These are phyloP conservation scores for Mangifera indica DNA, from an alignment of 345 rosid species.

Conservation along the genomic window DNA sequence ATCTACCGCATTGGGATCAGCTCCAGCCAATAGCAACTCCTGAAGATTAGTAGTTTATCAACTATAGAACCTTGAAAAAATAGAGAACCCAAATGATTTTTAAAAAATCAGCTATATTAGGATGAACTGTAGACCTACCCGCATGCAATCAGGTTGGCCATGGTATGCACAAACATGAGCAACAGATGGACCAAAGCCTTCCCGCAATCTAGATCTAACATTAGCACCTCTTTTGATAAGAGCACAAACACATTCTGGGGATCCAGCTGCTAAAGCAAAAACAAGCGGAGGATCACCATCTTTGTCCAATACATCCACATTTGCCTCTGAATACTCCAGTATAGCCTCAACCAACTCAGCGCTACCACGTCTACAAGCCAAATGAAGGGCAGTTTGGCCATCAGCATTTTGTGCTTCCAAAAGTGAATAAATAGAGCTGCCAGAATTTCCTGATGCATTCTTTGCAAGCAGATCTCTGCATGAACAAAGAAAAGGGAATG, in stretches of 20 bases:
- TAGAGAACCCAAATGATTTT: neutral
- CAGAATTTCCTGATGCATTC: slow-evolving; percentile 61
- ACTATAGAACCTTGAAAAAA: neutral
- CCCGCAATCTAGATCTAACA: slow-evolving; percentile 80
- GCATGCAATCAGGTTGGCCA: slow-evolving; percentile 99
- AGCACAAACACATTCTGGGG: slow-evolving; percentile 86
- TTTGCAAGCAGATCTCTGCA: slow-evolving; percentile 73
- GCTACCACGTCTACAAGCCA: slow-evolving; percentile 97
- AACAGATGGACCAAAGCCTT: slow-evolving; percentile 88
- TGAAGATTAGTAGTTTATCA: slow-evolving; percentile 31
- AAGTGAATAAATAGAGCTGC: slow-evolving; percentile 49
- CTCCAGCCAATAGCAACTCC: slow-evolving; percentile 94
- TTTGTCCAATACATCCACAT: slow-evolving; percentile 87
- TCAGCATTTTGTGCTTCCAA: slow-evolving; percentile 83
- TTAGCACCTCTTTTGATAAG: slow-evolving; percentile 62
- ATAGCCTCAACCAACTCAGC: slow-evolving; percentile 77
- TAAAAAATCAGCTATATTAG: neutral
- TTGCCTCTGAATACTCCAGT: slow-evolving; percentile 59
- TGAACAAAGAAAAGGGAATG: slow-evolving; percentile 17
- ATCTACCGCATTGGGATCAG: slow-evolving; percentile 95
- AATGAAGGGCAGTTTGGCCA: slow-evolving; percentile 93
- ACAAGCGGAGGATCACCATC: slow-evolving; percentile 98
- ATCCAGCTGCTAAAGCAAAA: slow-evolving; percentile 97
- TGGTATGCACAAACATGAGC: slow-evolving; percentile 98
- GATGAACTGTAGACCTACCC: slow-evolving; percentile 46